Percentiles rank a stretch among this genome's conserved stretches.
These are phyloP conservation scores for Pichia sp. DNA, from an alignment of 1,139 yeast genomes.

Conservation along the genomic window DNA sequence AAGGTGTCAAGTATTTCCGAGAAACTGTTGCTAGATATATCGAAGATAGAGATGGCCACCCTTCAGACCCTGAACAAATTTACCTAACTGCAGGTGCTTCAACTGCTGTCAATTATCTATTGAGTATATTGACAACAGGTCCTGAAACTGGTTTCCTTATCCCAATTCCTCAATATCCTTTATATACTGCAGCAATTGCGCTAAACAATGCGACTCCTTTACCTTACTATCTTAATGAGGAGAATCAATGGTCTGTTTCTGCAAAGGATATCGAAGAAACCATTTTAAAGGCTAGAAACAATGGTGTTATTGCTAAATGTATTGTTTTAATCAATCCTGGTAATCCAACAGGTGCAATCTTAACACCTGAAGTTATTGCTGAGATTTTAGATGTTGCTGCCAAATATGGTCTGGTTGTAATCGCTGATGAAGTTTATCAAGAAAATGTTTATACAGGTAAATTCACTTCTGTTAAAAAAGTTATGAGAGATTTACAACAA, in stretches of 20 bases:
- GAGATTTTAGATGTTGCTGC: conserved; percentile 75
- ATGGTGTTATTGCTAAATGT: conserved; percentile 64
- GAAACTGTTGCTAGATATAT: conserved; percentile 78
- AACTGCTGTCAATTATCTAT: conserved; percentile 71
- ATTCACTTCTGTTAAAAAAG: conserved; percentile 60
- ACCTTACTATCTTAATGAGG: conserved; percentile 83
- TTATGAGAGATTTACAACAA: conserved; percentile 53
- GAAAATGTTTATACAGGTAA: conserved; percentile 72
- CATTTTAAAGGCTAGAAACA: conserved; percentile 42
- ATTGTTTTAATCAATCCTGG: conserved; percentile 95
- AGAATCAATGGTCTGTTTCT: conserved; percentile 75
- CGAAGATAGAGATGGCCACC: conserved; percentile 57
- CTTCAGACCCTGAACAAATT: conserved; percentile 62
- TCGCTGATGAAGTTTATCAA: conserved; percentile 98
- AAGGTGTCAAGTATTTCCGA: conserved; percentile 70
- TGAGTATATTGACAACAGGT: conserved; percentile 63
- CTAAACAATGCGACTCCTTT: conserved; percentile 73
- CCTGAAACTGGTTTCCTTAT: conserved; percentile 75
- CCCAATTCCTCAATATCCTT: conserved; percentile 96
- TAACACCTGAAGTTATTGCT: conserved; percentile 56
- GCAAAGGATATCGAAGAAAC: conserved; percentile 55
- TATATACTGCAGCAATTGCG: conserved; percentile 88
- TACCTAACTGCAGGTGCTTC: conserved; percentile 93
- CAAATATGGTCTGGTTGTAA: conserved; percentile 70
- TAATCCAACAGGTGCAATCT: conserved; percentile 90